phyloP scores from a whole-genome alignment of 2,329 filamentous ascomycete species.

The Pestalotiopsis sp. region DNA sequence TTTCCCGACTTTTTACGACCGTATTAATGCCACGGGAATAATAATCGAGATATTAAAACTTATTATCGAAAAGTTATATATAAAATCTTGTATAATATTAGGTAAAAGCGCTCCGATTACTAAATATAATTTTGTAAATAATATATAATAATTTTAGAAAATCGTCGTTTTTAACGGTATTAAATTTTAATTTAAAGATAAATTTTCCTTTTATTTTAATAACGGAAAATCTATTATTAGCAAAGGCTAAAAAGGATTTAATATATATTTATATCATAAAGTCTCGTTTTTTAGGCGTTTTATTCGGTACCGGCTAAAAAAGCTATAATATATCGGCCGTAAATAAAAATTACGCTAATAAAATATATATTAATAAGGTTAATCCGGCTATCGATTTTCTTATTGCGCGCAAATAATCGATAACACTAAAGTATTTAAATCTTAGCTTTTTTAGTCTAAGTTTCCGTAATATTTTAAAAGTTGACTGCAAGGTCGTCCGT shows the following conservation, averaged over 20 bases:
- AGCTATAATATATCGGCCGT: neutral
- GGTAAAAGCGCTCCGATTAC: neutral
- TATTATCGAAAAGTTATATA: neutral
- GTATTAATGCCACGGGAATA: neutral
- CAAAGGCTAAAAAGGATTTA: neutral
- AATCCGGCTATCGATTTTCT: neutral
- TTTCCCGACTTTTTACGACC: neutral
- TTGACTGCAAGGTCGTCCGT: neutral
- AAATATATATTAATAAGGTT: neutral
- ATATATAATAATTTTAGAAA: neutral
- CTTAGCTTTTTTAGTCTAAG: neutral
- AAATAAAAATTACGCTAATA: neutral
- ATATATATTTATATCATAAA: neutral
- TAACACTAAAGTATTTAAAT: neutral
- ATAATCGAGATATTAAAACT: neutral
- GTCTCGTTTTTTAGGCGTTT: neutral
- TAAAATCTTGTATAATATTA: neutral
- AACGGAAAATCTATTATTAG: neutral
- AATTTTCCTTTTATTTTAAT: neutral
- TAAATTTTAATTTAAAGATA: neutral
- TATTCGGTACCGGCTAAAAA: neutral
- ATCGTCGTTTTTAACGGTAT: neutral
- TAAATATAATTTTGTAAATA: neutral
- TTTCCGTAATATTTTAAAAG: neutral
- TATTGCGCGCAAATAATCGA: neutral